These are phyloP conservation scores for Epichloe sibirici DNA, from an alignment of 2,329 filamentous ascomycete species.

Conservation along the genomic window DNA sequence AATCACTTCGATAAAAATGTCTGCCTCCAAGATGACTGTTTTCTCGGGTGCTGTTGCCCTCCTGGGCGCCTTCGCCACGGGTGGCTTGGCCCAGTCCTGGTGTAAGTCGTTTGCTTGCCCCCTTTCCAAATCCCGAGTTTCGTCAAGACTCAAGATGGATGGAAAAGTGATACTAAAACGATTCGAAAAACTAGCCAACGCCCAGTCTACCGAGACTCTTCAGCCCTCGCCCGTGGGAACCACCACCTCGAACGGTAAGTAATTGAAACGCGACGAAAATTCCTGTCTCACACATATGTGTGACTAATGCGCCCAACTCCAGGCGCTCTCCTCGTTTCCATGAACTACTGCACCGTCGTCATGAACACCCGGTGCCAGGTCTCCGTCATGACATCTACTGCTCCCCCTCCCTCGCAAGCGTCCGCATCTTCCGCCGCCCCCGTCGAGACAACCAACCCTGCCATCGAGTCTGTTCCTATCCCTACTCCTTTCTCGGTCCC, in stretches of 20 bases:
- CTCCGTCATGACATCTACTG: slow-evolving; percentile 16
- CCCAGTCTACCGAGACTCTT: slow-evolving; percentile 16
- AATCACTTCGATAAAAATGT: slow-evolving; percentile 11
- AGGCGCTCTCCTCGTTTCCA: slow-evolving; percentile 22
- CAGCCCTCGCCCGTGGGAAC: slow-evolving; percentile 21
- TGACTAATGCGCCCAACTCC: background rate
- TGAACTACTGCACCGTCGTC: slow-evolving; percentile 25
- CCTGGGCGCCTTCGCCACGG: slow-evolving; percentile 11
- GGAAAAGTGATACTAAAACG: background rate
- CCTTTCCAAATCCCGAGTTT: background rate
- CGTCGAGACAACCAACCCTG: slow-evolving; percentile 6
- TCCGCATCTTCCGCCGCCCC: slow-evolving; percentile 11
- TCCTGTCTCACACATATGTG: no score
- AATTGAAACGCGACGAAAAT: background rate
- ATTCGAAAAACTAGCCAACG: slow-evolving; percentile 14
- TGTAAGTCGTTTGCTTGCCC: slow-evolving; percentile 9
- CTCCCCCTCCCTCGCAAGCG: slow-evolving; percentile 10
- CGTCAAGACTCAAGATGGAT: background rate
- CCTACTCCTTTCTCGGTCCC: background rate
- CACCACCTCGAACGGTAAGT: slow-evolving; percentile 20
- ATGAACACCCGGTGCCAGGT: slow-evolving; percentile 22
- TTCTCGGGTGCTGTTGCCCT: slow-evolving; percentile 14
- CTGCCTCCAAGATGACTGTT: slow-evolving; percentile 17
- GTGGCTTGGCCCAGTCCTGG: slow-evolving; percentile 9
- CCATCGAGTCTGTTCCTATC: background rate